Evolutionary conservation across 352 stramenopile genomes (phyloP), one percentile per base, ranked within the genome.

Genomic region (Phytophthora sp.): DNA sequence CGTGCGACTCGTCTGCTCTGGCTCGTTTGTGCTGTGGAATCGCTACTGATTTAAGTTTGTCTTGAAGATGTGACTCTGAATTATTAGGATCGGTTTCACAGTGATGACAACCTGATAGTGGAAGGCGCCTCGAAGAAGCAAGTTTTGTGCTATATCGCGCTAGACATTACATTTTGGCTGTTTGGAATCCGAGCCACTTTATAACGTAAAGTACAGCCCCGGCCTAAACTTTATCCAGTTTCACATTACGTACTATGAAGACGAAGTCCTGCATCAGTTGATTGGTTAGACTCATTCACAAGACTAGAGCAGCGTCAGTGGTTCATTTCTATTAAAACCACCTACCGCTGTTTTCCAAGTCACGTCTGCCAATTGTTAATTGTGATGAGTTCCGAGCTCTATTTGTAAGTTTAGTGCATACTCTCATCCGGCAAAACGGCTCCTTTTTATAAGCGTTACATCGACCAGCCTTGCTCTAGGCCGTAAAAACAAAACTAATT

Each of bases 161-260:
- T 53, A 41, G 52, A 3, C 28, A 30, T 1, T 39, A 52, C 1
- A 52, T 39, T 60, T 53, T 53, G 53, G 31, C 4, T 24, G 42
- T 8, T 23, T 60, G 1, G 17, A 53, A 15, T 32, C 5, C 0
- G 41, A 62, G 12, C 53, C 42, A 9, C n/a, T 62, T 4, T 52
- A 41, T 9, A 30, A 60, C 11, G 39, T 52, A 2, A 52, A 60
- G 15, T 4, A 60, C 30, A 41, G 23, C 7, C n/a, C 31, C 0
- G 32, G 23, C 5, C 37, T 52, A 13, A 63, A 56, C 4, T 35
- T 55, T 9, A 49, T 62, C 20, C 31, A 35, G 32, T 63, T 63
- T n/a, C 35, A 56, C 7, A 26, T 44, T 8, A 56, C 44, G 5
- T 51, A 56, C 23, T 63, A 56, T n/a, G 54, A 56, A 35, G 34